Evolutionary conservation across 805 yeast genomes (phyloP).

Genomic region (Metschnikowia rubicola): DNA sequence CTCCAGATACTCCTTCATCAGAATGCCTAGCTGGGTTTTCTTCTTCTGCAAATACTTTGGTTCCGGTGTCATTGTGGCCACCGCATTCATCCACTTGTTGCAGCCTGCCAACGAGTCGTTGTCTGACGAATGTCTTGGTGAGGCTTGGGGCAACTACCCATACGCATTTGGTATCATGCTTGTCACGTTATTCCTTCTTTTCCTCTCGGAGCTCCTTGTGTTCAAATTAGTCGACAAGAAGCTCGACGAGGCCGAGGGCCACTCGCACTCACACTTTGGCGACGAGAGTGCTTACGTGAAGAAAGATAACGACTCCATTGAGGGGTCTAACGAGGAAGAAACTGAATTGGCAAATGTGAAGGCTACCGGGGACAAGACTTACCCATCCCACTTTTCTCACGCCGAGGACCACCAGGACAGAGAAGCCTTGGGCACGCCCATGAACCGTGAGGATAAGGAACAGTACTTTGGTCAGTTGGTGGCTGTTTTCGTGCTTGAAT

Average conservation of each 20-base stretch:
- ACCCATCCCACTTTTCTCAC: slow-evolving; percentile 43
- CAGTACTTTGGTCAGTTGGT: slow-evolving; percentile 54
- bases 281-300: slow-evolving; percentile 32
- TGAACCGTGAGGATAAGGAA: slow-evolving; percentile 35
- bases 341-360: slow-evolving; percentile 8
- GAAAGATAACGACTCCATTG: slow-evolving; percentile 19
- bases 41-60: slow-evolving; percentile 74
- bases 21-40: slow-evolving; percentile 60
- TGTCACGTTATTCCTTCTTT: slow-evolving; percentile 49
- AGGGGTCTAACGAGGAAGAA: slow-evolving; percentile 7
- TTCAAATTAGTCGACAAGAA: slow-evolving; percentile 43
- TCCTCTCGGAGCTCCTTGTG: slow-evolving; percentile 49
- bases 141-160: slow-evolving; percentile 49
- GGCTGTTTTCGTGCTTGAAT: slow-evolving; percentile 61
- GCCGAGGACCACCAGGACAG: slow-evolving; percentile 44
- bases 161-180: slow-evolving; percentile 53
- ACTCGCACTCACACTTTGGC: slow-evolving; percentile 57
- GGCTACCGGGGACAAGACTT: slow-evolving; percentile 18
- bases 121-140: slow-evolving; percentile 58
- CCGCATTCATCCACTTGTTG: slow-evolving; percentile 73
- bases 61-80: slow-evolving; percentile 79
- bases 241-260: slow-evolving; percentile 22
- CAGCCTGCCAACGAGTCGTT: slow-evolving; percentile 65
- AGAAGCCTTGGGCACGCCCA: slow-evolving; percentile 37
- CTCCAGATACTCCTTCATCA: slow-evolving; percentile 54